These are phyloP conservation scores for Chalciporus chontae DNA, from an alignment of 768 basidiomycete species.

Conservation along the genomic window DNA sequence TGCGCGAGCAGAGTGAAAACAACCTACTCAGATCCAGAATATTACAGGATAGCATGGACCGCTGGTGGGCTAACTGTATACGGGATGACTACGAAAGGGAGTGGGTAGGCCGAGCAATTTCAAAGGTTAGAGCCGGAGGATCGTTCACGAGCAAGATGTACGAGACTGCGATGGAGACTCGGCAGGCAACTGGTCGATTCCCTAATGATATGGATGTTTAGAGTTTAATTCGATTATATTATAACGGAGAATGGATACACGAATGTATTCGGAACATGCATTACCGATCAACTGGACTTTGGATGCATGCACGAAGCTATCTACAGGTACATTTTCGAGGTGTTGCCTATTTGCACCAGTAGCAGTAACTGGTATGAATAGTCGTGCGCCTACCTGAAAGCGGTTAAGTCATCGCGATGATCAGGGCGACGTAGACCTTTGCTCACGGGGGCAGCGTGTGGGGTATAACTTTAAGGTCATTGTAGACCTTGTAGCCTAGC, in stretches of 20 bases:
- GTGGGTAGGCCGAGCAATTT: slow-evolving; percentile 51
- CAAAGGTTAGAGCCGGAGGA: slow-evolving; percentile 43
- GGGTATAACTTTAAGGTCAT: slow-evolving; percentile 4
- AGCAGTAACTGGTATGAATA: slow-evolving; percentile 4
- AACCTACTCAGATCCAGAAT: slow-evolving; percentile 45
- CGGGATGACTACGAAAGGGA: slow-evolving; percentile 56
- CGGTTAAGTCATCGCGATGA: slow-evolving; percentile 4
- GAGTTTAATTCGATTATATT: not conserved
- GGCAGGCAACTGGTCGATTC: slow-evolving; percentile 24
- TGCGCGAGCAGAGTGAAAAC: slow-evolving; percentile 65
- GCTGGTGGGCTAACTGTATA: slow-evolving; percentile 76
- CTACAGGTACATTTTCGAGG: not conserved
- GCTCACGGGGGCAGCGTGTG: slow-evolving; percentile 1
- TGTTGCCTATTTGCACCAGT: not conserved
- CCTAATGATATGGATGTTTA: slow-evolving; percentile 1
- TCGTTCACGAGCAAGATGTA: slow-evolving; percentile 60
- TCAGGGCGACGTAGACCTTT: slow-evolving; percentile 3
- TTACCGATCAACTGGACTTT: too few species aligned
- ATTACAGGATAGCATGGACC: slow-evolving; percentile 63
- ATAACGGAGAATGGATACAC: not conserved
- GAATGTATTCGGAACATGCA: not conserved
- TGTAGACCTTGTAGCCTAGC: slow-evolving; percentile 45
- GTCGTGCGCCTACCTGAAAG: not conserved
- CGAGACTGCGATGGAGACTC: slow-evolving; percentile 42
- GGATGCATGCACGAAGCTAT: not conserved